A percentile compares a stretch with the other conserved stretches of the same genome.
Evolutionary conservation across 176 grass and related monocot genomes (phyloP).

Genomic region (Oryza rufipogon): DNA sequence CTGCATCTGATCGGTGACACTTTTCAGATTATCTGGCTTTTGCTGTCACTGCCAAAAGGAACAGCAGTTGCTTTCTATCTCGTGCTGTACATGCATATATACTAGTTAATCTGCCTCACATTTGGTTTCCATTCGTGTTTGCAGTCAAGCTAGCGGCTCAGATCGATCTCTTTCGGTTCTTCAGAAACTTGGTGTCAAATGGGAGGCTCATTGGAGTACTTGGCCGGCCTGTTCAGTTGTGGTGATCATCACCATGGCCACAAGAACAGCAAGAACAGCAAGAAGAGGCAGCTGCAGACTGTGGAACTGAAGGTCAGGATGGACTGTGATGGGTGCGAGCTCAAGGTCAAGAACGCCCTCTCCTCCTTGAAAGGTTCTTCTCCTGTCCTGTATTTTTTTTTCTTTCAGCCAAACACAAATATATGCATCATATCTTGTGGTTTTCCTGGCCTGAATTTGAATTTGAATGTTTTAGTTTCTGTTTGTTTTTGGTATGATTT

Average conservation of each 20-base stretch:
- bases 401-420: neutral
- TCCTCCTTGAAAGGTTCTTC: constrained; percentile 49
- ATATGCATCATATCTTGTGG: neutral
- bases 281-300: constrained; percentile 67
- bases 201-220: constrained; percentile 55
- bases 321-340: constrained; percentile 81
- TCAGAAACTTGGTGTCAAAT: constrained; percentile 30
- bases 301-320: constrained; percentile 76
- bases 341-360: constrained; percentile 71
- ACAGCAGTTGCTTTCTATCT: neutral
- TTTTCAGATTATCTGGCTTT: constrained; percentile 17
- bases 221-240: constrained; percentile 40
- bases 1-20: neutral
- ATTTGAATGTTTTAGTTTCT: too few species aligned
- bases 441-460: too few species aligned
- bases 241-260: constrained; percentile 43
- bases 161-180: neutral
- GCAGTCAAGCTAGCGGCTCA: neutral
- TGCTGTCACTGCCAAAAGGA: constrained; percentile 23
- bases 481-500: neutral
- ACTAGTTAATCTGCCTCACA: neutral
- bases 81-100: neutral
- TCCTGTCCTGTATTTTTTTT: neutral
- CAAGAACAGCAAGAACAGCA: constrained; percentile 9
- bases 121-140: neutral